phyloP scores from a whole-genome alignment of 257 asterid species.

The Nicotiana tabacum region DNA sequence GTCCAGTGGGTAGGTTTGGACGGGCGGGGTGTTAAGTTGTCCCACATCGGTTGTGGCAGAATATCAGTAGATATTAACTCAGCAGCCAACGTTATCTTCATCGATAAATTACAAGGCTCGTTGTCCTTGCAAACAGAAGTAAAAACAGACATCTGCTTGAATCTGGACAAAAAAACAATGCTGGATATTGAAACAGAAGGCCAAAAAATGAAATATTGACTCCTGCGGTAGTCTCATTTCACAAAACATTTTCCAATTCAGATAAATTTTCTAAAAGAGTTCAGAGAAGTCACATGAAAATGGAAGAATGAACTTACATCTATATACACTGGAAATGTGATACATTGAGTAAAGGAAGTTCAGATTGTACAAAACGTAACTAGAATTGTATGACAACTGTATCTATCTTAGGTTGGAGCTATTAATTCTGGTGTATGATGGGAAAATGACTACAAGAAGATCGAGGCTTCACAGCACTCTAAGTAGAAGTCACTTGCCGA shows the following conservation, averaged over 20 bases:
- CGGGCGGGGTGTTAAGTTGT: background rate
- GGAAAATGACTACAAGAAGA: background rate
- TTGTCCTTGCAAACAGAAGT: background rate
- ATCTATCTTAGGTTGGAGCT: background rate
- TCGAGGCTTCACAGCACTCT: conserved; percentile 6
- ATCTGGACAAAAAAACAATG: background rate
- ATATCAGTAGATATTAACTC: background rate
- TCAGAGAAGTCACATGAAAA: background rate
- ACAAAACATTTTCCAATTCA: background rate
- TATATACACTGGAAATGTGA: background rate
- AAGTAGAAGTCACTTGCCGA: background rate
- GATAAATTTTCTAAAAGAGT: background rate
- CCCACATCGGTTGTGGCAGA: background rate
- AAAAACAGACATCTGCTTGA: background rate
- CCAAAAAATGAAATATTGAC: background rate
- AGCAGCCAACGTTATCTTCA: background rate
- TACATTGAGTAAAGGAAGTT: background rate
- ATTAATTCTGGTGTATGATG: background rate
- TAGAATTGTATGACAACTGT: background rate
- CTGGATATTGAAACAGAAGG: background rate
- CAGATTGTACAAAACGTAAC: background rate
- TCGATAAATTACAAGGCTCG: background rate
- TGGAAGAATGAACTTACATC: background rate
- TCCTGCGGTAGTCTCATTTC: background rate
- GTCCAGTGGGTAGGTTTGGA: background rate